A percentile compares a stretch with the other conserved stretches of the same genome.
Conservation (phyloP, 2,329 filamentous ascomycete genomes). For the Sporothrix variecibatus region DNA sequence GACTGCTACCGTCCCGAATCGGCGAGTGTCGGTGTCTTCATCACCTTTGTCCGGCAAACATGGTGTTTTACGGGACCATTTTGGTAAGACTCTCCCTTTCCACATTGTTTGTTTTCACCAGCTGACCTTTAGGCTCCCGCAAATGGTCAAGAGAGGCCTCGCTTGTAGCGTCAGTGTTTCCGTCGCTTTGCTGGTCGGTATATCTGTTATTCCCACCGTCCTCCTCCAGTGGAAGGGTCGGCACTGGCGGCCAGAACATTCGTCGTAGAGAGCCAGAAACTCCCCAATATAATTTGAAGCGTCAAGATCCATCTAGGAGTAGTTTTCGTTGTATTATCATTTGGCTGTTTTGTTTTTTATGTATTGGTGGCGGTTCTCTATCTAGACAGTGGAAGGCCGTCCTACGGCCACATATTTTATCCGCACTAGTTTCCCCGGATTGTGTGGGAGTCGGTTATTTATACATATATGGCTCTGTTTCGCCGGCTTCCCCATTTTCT, state of each 20-base stretch:
- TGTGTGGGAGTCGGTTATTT: too few relatives aligned
- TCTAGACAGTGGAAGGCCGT: too few relatives aligned
- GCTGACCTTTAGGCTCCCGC: background rate
- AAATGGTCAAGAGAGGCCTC: background rate
- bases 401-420: too few relatives aligned
- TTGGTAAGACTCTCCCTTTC: constrained; percentile 31
- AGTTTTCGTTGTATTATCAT: too few relatives aligned
- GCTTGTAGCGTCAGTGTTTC: background rate
- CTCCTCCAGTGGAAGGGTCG: background rate
- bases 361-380: too few relatives aligned
- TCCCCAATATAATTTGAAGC: too few relatives aligned
- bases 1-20: constrained; percentile 57
- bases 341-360: too few relatives aligned
- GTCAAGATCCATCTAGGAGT: too few relatives aligned
- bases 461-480: too few relatives aligned
- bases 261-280: too few relatives aligned
- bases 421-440: too few relatives aligned
- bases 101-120: background rate
- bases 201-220: background rate
- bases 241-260: background rate
- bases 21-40: constrained; percentile 59
- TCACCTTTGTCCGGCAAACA: constrained; percentile 57
- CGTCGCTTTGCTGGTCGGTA: background rate
- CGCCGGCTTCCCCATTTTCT: too few relatives aligned
- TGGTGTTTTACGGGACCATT: constrained; percentile 54